phyloP scores from a whole-genome alignment of 1,284 basidiomycete genomes.

The Meira nashicola region DNA sequence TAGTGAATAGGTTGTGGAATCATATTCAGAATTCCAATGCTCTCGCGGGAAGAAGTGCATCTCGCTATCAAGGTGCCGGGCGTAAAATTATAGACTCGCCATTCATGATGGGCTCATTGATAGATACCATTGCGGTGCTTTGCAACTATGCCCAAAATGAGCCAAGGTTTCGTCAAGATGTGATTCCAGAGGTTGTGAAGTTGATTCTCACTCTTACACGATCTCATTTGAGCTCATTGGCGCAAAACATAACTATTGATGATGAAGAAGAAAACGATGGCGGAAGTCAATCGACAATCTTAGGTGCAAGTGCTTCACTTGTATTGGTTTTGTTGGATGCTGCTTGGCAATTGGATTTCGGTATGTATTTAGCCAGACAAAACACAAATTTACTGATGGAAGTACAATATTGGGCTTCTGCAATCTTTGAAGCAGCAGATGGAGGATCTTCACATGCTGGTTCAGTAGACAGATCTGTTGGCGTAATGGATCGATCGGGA shows the following conservation, averaged over 20 bases:
- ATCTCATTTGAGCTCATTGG: conserved; percentile 53
- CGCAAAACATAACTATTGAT: conserved; percentile 48
- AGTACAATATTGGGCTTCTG: conserved; percentile 71
- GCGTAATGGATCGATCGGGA: conserved; percentile 11
- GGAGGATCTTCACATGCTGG: neutral
- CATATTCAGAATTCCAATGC: conserved; percentile 27
- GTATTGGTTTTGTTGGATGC: conserved; percentile 71
- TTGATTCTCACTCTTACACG: conserved; percentile 65
- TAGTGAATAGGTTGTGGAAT: conserved; percentile 81
- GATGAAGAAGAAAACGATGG: conserved; percentile 28
- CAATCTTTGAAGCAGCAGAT: conserved; percentile 10
- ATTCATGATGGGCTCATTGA: conserved; percentile 67
- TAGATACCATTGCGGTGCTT: conserved; percentile 73
- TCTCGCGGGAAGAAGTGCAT: conserved; percentile 59
- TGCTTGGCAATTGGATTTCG: conserved; percentile 69
- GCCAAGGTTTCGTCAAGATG: conserved; percentile 69
- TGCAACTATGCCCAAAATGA: conserved; percentile 75
- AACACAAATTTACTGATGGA: conserved; percentile 68
- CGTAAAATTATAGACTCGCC: conserved; percentile 67
- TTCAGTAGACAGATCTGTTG: neutral
- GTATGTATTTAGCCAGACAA: conserved; percentile 69
- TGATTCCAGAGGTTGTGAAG: conserved; percentile 75
- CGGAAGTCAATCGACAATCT: conserved; percentile 59
- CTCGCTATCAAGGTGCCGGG: conserved; percentile 58
- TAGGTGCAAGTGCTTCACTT: conserved; percentile 71